phyloP scores from a whole-genome alignment of 2,329 filamentous ascomycete species.

The Ophidiomyces ophidiicola region DNA sequence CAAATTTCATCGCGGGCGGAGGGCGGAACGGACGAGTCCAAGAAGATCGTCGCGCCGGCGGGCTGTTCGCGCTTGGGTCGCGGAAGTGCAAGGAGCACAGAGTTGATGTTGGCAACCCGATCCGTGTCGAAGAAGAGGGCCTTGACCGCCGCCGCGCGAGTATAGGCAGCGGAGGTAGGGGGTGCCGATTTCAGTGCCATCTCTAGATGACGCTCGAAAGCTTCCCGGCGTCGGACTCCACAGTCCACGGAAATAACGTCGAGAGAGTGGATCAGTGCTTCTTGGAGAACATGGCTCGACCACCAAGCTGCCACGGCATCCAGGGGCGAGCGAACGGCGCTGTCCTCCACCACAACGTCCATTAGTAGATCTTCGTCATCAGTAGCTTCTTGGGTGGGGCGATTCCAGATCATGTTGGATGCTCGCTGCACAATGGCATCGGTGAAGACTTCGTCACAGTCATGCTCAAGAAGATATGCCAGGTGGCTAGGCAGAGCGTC shows the following conservation, averaged over 20 bases:
- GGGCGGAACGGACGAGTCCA: slow-evolving; percentile 43
- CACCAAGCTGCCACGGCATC: slow-evolving; percentile 89
- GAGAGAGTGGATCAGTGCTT: slow-evolving; percentile 53
- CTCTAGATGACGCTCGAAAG: slow-evolving; percentile 45
- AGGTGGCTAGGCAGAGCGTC: slow-evolving; percentile 67
- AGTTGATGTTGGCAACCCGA: slow-evolving; percentile 40
- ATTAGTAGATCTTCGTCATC: slow-evolving; percentile 56
- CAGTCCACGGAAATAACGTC: slow-evolving; percentile 39
- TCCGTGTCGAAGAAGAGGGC: slow-evolving; percentile 46
- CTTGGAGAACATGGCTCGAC: slow-evolving; percentile 61
- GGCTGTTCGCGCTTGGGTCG: slow-evolving; percentile 18
- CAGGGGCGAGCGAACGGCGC: slow-evolving; percentile 70
- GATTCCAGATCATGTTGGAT: slow-evolving; percentile 82
- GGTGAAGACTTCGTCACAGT: slow-evolving; percentile 71
- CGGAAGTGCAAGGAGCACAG: slow-evolving; percentile 44
- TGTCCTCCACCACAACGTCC: slow-evolving; percentile 74
- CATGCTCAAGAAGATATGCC: slow-evolving; percentile 59
- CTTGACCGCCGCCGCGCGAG: slow-evolving; percentile 47
- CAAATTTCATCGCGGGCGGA: slow-evolving; percentile 42
- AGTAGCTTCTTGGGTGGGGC: slow-evolving; percentile 56
- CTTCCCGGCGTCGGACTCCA: slow-evolving; percentile 25
- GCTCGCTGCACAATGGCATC: slow-evolving; percentile 69
- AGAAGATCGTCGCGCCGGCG: slow-evolving; percentile 33
- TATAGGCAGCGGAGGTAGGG: slow-evolving; percentile 58
- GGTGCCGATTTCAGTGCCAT: slow-evolving; percentile 64